phyloP scores from a whole-genome alignment of 352 stramenopile genomes.

The Globisporangium alternatum region DNA sequence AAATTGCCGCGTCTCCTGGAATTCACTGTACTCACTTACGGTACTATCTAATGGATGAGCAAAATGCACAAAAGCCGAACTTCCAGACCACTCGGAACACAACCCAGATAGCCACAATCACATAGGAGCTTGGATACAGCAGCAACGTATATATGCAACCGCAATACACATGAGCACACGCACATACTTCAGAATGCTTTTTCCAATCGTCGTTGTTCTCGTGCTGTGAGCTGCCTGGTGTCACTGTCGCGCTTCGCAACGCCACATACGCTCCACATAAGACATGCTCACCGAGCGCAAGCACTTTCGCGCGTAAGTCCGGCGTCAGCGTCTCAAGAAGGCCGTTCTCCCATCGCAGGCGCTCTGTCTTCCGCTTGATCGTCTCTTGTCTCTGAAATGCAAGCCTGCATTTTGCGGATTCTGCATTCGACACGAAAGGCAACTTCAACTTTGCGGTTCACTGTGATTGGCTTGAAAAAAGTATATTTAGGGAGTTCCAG shows the following conservation, averaged over 20 bases:
- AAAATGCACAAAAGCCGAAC: neutral
- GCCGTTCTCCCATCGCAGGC: neutral
- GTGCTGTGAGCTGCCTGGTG: neutral
- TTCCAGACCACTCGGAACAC: neutral
- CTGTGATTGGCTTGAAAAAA: neutral
- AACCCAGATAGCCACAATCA: no score
- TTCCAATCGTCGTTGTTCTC: neutral
- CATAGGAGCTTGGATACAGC: neutral
- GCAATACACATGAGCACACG: neutral
- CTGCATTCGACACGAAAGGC: no score
- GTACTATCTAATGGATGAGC: neutral
- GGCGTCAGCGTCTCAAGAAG: slow-evolving; percentile 4
- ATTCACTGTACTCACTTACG: no score
- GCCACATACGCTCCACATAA: neutral
- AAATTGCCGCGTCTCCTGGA: neutral
- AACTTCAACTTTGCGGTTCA: no score
- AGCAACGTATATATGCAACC: neutral
- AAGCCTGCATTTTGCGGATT: no score
- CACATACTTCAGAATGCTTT: neutral
- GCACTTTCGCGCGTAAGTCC: neutral
- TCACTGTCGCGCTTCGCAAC: neutral
- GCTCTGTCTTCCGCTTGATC: neutral
- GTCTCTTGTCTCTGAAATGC: no score
- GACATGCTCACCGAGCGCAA: neutral
- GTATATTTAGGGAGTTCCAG: neutral